Conservation (phyloP, 2,329 filamentous ascomycete species). For the Diaporthe vexans region DNA sequence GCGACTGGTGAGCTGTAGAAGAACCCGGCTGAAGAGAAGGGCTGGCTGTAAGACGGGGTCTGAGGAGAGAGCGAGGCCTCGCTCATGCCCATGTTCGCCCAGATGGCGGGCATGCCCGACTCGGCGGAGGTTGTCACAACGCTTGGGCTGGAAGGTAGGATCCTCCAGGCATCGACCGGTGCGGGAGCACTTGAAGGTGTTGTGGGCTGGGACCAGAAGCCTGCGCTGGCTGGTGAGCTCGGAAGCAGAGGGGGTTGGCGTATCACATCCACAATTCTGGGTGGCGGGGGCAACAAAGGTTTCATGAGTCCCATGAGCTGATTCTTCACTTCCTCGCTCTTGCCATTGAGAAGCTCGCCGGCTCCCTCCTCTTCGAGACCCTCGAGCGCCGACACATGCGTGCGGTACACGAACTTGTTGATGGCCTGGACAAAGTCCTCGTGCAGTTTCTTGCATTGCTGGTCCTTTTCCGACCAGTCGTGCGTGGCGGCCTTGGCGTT, state of each 20-base stretch:
- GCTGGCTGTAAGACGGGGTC: conserved; percentile 83
- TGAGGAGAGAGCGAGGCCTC: conserved; percentile 81
- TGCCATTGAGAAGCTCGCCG: conserved; percentile 91
- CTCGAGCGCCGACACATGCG: conserved; percentile 89
- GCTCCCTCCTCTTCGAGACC: conserved; percentile 96
- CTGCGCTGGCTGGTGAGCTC: conserved; percentile 80
- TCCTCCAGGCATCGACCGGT: conserved; percentile 89
- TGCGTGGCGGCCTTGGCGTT: conserved; percentile 91
- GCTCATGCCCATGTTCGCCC: conserved; percentile 83
- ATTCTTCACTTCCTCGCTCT: conserved; percentile 93
- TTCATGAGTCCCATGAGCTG: conserved; percentile 88
- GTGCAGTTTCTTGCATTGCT: conserved; percentile 96
- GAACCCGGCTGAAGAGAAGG: conserved; percentile 78
- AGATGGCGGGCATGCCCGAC: conserved; percentile 74
- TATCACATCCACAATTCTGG: conserved; percentile 89
- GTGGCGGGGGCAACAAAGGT: conserved; percentile 87
- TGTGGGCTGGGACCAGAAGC: conserved; percentile 84
- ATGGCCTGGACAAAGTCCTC: conserved; percentile 96
- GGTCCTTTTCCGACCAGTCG: conserved; percentile 96
- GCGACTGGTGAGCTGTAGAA: conserved; percentile 87
- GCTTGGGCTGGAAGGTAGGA: conserved; percentile 90
- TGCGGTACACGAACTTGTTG: conserved; percentile 97
- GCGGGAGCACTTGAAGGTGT: conserved; percentile 76
- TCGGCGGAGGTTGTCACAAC: conserved; percentile 80
- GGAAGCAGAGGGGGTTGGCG: conserved; percentile 88